Base-by-base conservation (phyloP, 2,329 filamentous ascomycete species). In the Zymoseptoria tritici region DNA sequence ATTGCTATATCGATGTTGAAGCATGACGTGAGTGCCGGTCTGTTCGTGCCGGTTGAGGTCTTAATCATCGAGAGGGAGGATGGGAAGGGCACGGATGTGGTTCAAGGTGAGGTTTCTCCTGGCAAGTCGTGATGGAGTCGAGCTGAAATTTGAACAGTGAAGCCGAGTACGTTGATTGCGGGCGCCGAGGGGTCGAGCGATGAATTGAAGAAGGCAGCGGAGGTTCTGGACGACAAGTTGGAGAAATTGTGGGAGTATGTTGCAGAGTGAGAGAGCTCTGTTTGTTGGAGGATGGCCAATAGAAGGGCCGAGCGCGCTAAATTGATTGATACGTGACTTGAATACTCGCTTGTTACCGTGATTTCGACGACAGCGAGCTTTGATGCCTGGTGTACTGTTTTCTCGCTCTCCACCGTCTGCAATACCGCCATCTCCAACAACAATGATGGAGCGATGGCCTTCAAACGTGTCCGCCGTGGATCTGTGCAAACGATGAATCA, bases 11-110 rank as follows among this genome's bases (percentile, higher is more conserved):
- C 61, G 19, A 60, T 64, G 60, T 24, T 60, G 11, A 55, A 57
- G 57, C 62, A 59, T 58, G 60, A 63, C 57, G 53, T 62, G 61
- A 60, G 49, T 54, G 64, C 59, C 53, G 63, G 51, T 52, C 59
- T 61, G 56, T 63, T 63, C 56, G 63, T 57, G 55, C 60, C 62
- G 58, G 64, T 61, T 24, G 62, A 63, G 57, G 61, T 50, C 16
- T 31, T 60, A 16, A 52, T 63, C 19, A 36, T 61, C 16, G 61
- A 63, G 56, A 57, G 56, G 54, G 56, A 58, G 56, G 59, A 63
- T 49, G 52, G 59, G 50, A 57, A 56, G 49, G 36, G 36, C 9
- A 61, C 59, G 22, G 59, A 63, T 58, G 59, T 61, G 16, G 61
- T 63, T 20, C 57, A 59, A 31, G 7, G 52, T 53, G 29, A 53